These are phyloP conservation scores for Gymnopilus junonius DNA, from an alignment of 768 basidiomycete genomes.

Conservation along the genomic window DNA sequence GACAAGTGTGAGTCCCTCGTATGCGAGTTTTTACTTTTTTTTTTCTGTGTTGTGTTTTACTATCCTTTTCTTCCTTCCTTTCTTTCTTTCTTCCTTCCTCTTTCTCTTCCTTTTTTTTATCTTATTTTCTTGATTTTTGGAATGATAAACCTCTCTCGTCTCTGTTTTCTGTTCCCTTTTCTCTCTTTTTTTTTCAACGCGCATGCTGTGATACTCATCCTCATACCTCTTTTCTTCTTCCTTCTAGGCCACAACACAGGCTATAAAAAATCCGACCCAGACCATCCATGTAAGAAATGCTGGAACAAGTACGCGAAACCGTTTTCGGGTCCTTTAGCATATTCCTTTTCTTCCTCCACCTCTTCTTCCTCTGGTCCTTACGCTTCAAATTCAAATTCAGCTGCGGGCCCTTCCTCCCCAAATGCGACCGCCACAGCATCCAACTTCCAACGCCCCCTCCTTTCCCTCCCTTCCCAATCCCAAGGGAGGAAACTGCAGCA, in stretches of 20 bases:
- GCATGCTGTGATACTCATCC: too few relatives aligned
- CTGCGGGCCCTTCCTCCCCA: too few relatives aligned
- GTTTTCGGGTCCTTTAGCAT: slow-evolving; percentile 64
- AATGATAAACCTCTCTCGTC: background rate
- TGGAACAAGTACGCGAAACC: slow-evolving; percentile 72
- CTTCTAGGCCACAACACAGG: slow-evolving; percentile 71
- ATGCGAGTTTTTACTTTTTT: background rate
- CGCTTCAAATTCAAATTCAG: background rate
- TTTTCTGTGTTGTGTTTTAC: background rate
- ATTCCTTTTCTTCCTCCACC: slow-evolving; percentile 37
- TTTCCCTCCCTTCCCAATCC: background rate
- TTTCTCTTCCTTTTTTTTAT: background rate
- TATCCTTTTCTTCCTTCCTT: background rate
- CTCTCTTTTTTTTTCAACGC: too few relatives aligned
- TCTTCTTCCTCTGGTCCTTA: slow-evolving; percentile 14
- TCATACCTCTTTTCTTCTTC: background rate
- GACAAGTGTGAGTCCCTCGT: slow-evolving; percentile 60
- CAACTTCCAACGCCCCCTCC: slow-evolving; percentile 26
- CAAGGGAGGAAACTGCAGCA: background rate
- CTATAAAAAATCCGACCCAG: slow-evolving; percentile 71
- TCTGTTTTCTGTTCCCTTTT: background rate
- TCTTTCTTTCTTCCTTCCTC: background rate
- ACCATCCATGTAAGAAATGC: slow-evolving; percentile 71
- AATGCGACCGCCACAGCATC: background rate
- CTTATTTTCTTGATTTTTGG: background rate